Evolutionary conservation across 164 flowering plant genomes (phyloP), one percentile per base, ranked within the genome.

Genomic region (Tinospora cordifolia): DNA sequence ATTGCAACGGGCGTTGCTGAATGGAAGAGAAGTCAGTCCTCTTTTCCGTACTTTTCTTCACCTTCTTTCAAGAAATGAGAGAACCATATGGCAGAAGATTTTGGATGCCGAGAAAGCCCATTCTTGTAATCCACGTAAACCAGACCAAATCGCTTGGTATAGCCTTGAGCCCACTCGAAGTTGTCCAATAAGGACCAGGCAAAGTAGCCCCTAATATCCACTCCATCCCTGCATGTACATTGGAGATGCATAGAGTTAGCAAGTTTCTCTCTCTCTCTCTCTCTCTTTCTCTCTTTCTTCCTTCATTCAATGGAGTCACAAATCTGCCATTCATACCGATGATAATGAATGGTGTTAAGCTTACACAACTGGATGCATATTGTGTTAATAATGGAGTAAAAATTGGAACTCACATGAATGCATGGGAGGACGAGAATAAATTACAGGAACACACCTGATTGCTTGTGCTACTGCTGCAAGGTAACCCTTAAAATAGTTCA

Each of bases 121-220:
- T 93, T 87, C 85, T 87, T 89, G 87, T 83, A 90, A 75, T 93
- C 97, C 60, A 90, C 93, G 54, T 84, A 88, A 41, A 90, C 78
- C 79, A 93, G 62, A 65, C 98, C 98, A 46, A 93, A 93, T 3
- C 97, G 91, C 77, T 93, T 93, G 30, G 97, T 90, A 72, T 87
- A 90, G 24, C 98, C 97, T 69, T 88, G 84, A 38, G 76, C 71
- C 98, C 98, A 93, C 72, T 93, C 95, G 36, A 88, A 90, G 76
- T 89, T 93, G 82, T 93, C 98, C 72, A 89, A 6, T 0, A 92
- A 73, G 4, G 98, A 93, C 98, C 98, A 93, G 9, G 92, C 98
- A 75, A 93, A 89, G 78, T 90, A 89, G 26, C 98, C 98, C 67
- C 78, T 84, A 49, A 92, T 85, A 74, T 93, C 80, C 13, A 65